Evolutionary conservation across 331 rosid species (phyloP).

Genomic region (Malus hybrid): DNA sequence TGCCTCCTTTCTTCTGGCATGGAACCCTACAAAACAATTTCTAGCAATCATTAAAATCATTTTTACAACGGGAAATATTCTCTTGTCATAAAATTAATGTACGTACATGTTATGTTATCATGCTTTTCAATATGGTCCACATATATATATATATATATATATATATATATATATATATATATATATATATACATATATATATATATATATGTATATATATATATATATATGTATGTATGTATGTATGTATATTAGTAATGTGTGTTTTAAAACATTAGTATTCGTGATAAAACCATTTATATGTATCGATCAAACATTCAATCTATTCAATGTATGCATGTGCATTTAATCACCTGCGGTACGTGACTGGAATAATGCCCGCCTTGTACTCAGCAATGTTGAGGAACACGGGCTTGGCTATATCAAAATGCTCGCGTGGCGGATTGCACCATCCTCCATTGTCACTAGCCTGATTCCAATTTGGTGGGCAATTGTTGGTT

Average conservation of each 20-base stretch:
- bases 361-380: not conserved
- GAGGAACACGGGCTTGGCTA: not conserved
- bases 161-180: too few relatives aligned
- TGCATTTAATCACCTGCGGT: not conserved
- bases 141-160: too few relatives aligned
- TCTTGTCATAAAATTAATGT: not conserved
- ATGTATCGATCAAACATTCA: not conserved
- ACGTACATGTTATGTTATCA: not conserved
- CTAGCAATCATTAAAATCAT: not conserved
- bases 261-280: not conserved
- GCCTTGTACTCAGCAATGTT: not conserved
- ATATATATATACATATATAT: too few relatives aligned
- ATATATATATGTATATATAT: too few relatives aligned
- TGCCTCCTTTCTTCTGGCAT: not conserved
- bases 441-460: not conserved
- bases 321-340: not conserved
- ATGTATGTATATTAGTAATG: not conserved
- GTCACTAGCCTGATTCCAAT: not conserved
- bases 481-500: not conserved
- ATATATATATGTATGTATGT: too few relatives aligned
- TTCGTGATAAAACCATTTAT: too few relatives aligned
- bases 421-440: not conserved
- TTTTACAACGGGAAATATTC: not conserved
- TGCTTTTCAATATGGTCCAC: not conserved
- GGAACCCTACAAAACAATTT: not conserved